Evolutionary conservation across 345 rosid genomes (phyloP).

Genomic region (Citropsis articulata): DNA sequence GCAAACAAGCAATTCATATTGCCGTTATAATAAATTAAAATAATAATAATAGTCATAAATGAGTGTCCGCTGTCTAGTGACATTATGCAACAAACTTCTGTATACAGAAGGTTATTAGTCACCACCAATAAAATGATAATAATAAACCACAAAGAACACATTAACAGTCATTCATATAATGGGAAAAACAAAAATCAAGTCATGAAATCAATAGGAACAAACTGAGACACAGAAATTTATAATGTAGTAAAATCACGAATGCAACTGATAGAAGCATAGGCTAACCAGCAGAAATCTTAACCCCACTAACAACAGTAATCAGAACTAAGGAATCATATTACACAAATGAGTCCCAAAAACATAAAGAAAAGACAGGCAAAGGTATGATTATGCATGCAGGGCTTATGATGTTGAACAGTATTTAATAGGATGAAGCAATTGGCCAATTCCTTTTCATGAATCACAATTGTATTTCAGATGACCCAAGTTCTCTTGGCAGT

Average conservation of each 20-base stretch:
- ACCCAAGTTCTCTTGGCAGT: background rate
- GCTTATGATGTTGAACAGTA: background rate
- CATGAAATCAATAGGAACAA: background rate
- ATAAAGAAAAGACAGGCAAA: background rate
- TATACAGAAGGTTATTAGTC: background rate
- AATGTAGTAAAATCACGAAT: background rate
- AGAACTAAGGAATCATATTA: background rate
- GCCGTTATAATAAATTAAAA: background rate
- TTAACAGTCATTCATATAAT: background rate
- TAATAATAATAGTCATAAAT: too few species aligned
- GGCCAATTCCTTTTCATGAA: background rate
- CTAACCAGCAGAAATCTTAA: background rate
- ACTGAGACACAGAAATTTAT: background rate
- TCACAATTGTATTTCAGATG: background rate
- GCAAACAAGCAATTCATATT: slow-evolving; percentile 23
- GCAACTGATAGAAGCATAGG: background rate
- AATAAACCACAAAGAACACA: background rate
- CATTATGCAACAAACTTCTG: slow-evolving; percentile 1
- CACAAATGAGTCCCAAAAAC: background rate
- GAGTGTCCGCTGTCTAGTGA: background rate
- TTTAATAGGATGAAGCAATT: background rate
- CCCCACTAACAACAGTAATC: background rate
- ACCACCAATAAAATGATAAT: background rate
- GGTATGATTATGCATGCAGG: background rate
- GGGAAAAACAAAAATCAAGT: background rate